Evolutionary conservation across 208 protist species (phyloP).

Genomic region (Crithidia expoeki): DNA sequence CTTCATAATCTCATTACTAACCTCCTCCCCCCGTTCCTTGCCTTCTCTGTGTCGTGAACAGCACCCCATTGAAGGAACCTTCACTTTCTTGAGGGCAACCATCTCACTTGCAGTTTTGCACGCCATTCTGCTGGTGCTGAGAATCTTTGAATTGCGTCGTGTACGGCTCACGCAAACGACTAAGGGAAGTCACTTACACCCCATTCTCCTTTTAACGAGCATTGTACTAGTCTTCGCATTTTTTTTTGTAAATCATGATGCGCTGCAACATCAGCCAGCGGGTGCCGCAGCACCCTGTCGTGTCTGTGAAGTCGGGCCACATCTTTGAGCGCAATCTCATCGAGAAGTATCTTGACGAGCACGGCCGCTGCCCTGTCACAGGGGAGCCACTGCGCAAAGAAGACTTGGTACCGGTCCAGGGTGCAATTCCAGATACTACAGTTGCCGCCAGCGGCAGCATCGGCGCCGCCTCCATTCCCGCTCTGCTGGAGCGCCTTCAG

Average conservation of each 20-base stretch:
- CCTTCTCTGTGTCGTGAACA: too few species aligned
- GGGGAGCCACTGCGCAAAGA: slow-evolving; percentile 77
- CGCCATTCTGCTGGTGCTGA: too few species aligned
- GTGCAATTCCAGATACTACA: slow-evolving; percentile 18
- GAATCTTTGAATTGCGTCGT: too few species aligned
- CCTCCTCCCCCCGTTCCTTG: too few species aligned
- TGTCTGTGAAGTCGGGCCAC: slow-evolving; percentile 92
- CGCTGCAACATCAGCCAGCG: slow-evolving; percentile 85
- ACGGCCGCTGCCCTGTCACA: slow-evolving; percentile 95
- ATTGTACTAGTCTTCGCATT: background rate
- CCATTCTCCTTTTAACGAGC: background rate
- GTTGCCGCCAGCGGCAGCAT: slow-evolving; percentile 31
- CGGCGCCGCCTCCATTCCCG: slow-evolving; percentile 86
- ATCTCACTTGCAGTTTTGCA: too few species aligned
- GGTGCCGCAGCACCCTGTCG: slow-evolving; percentile 94
- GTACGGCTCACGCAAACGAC: too few species aligned
- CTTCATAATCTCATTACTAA: too few species aligned
- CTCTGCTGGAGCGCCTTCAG: slow-evolving; percentile 95
- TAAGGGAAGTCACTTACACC: too few species aligned
- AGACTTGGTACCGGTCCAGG: slow-evolving; percentile 90
- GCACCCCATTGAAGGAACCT: too few species aligned
- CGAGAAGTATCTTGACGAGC: slow-evolving; percentile 93
- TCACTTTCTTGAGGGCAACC: too few species aligned
- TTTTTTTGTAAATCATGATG: slow-evolving; percentile 37
- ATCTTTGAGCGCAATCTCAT: slow-evolving; percentile 97